These are phyloP conservation scores for Syncephalastrum monosporum DNA, from an alignment of 371 early-diverging fungal species.

Conservation along the genomic window DNA sequence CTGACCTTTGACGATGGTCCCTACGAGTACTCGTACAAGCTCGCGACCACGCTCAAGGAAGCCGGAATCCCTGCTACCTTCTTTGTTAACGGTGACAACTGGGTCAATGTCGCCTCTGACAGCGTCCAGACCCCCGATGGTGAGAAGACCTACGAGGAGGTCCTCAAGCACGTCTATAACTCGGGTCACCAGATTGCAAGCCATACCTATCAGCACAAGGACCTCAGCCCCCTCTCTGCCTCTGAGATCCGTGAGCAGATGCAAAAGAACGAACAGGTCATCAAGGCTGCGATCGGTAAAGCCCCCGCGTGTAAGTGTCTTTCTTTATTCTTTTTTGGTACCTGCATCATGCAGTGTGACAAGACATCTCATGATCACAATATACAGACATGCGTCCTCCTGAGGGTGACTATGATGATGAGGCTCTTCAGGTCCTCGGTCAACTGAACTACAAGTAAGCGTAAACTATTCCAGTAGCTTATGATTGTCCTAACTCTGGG, in stretches of 20 bases:
- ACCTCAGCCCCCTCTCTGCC: constrained; percentile 20
- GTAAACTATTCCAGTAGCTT: no score
- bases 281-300: constrained; percentile 26
- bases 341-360: neutral
- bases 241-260: constrained; percentile 25
- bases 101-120: constrained; percentile 26
- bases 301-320: neutral
- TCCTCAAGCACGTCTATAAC: constrained; percentile 37
- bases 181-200: constrained; percentile 56
- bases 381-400: constrained; percentile 48
- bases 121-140: constrained; percentile 15
- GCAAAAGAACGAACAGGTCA: constrained; percentile 22
- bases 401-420: constrained; percentile 38
- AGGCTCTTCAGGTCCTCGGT: constrained; percentile 35
- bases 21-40: constrained; percentile 34
- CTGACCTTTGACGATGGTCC: constrained; percentile 64
- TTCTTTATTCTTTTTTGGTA: no score
- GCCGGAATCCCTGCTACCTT: constrained; percentile 56
- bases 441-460: constrained; percentile 44
- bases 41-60: constrained; percentile 32
- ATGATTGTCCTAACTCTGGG: neutral
- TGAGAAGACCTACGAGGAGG: constrained; percentile 24
- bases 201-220: constrained; percentile 57
- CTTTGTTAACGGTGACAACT: constrained; percentile 61
- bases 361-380: neutral